Conservation (phyloP, 2,329 filamentous ascomycete genomes). For the Fragosphaeria purpurea region DNA sequence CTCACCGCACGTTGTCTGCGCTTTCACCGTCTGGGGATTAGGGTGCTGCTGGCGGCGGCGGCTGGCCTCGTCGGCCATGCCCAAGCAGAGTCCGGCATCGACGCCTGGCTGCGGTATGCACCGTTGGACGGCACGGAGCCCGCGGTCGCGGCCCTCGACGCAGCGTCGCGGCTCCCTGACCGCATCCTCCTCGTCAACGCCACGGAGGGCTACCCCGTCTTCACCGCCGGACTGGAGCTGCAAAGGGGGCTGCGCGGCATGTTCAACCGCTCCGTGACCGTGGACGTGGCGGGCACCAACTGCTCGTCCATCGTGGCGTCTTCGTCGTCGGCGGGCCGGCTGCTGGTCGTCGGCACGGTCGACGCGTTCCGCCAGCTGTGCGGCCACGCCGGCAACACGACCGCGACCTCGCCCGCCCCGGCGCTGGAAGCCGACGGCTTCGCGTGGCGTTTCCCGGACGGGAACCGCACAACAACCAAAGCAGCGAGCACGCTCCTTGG, state of each 20-base stretch:
- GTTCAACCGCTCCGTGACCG: constrained; percentile 35
- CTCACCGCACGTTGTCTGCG: too few species aligned
- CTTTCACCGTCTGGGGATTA: too few species aligned
- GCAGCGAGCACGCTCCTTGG: constrained; percentile 43
- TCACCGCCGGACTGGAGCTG: constrained; percentile 49
- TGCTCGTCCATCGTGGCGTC: too few species aligned
- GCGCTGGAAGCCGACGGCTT: too few species aligned
- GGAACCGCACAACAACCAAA: too few species aligned
- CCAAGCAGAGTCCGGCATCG: constrained; percentile 40
- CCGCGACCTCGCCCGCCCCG: too few species aligned
- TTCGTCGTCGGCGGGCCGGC: constrained; percentile 1
- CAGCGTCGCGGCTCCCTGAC: constrained; percentile 7
- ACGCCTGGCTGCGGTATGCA: constrained; percentile 45
- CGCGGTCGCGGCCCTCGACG: not conserved
- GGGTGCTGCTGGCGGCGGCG: too few species aligned
- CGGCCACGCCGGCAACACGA: too few species aligned
- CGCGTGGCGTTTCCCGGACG: too few species aligned
- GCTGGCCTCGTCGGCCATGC: too few species aligned
- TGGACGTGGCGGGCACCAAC: constrained; percentile 15
- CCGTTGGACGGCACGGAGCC: constrained; percentile 27
- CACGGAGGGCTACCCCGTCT: constrained; percentile 44
- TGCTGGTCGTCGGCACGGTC: constrained; percentile 37
- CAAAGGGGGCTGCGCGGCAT: constrained; percentile 47
- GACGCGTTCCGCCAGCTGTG: too few species aligned
- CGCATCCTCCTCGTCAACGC: constrained; percentile 29